Conservation (phyloP, 768 basidiomycete genomes). For the Boletales sp. region DNA sequence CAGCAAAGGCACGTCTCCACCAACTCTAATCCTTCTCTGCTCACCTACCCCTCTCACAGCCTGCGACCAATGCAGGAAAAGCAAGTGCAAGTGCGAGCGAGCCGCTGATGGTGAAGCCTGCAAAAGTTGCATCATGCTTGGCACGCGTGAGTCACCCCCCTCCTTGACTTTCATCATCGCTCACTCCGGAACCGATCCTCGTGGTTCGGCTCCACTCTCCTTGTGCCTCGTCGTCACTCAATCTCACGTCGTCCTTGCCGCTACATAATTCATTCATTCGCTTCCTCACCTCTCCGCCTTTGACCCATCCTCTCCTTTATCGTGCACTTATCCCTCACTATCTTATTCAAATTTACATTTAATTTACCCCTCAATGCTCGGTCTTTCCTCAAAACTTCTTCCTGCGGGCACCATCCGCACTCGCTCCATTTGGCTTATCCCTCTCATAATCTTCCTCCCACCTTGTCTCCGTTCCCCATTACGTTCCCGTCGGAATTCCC, state of each 20-base stretch:
- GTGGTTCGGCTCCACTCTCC: background rate
- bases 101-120: constrained; percentile 58
- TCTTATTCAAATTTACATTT: background rate
- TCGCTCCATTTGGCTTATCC: constrained; percentile 13
- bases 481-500: constrained; percentile 4
- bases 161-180: background rate
- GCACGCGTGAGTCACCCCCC: constrained; percentile 50
- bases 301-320: too few species aligned
- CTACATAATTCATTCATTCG: too few species aligned
- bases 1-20: constrained; percentile 57
- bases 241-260: too few species aligned
- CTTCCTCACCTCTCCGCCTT: too few species aligned
- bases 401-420: constrained; percentile 1
- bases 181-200: constrained; percentile 14
- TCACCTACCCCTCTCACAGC: constrained; percentile 38
- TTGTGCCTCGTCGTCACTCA: background rate
- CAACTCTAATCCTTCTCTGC: background rate
- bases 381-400: too few species aligned
- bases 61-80: constrained; percentile 87
- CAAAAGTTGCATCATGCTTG: constrained; percentile 71
- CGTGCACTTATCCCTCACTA: background rate
- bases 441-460: constrained; percentile 15
- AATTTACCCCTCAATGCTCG: constrained; percentile 5
- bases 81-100: constrained; percentile 87
- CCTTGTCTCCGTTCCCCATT: constrained; percentile 5